phyloP scores from a whole-genome alignment of 495 filamentous ascomycete genomes.

The Massariosphaeria phaeospora region DNA sequence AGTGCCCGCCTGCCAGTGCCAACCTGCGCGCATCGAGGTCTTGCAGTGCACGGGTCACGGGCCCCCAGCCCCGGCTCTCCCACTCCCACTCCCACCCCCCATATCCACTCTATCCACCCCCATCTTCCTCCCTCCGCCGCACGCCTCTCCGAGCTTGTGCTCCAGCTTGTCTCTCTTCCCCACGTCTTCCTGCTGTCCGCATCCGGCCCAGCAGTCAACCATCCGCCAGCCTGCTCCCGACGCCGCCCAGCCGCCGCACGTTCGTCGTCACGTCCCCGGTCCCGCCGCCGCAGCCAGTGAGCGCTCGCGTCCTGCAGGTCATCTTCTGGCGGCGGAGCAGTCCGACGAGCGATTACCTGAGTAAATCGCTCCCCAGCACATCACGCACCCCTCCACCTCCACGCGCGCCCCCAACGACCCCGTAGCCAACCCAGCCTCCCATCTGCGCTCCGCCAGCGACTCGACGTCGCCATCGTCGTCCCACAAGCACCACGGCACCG shows the following conservation, averaged over 20 bases:
- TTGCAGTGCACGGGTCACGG: background rate
- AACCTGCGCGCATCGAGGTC: background rate
- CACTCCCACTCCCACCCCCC: background rate
- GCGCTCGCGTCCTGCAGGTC: slow-evolving; percentile 23
- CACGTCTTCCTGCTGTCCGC: slow-evolving; percentile 6
- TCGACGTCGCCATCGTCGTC: background rate
- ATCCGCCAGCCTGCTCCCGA: background rate
- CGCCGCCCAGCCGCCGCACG: slow-evolving; percentile 9
- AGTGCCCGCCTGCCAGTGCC: too few relatives aligned
- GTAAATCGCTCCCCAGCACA: background rate
- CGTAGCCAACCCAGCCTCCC: background rate
- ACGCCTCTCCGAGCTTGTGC: background rate
- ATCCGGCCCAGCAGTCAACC: background rate
- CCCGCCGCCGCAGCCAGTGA: slow-evolving; percentile 18
- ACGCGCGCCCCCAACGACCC: background rate
- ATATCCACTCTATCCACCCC: slow-evolving; percentile 3
- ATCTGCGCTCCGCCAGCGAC: too few relatives aligned
- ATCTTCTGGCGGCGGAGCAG: slow-evolving; percentile 25
- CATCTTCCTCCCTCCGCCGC: slow-evolving; percentile 6
- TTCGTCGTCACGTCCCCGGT: too few relatives aligned
- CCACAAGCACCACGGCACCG: background rate
- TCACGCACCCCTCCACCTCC: slow-evolving; percentile 17
- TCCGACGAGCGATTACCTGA: slow-evolving; percentile 26
- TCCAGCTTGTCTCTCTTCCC: slow-evolving; percentile 11
- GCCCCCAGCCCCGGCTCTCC: background rate